These are phyloP conservation scores for Metarhizium anisopliae DNA, from an alignment of 2,329 filamentous ascomycete species.

Conservation along the genomic window DNA sequence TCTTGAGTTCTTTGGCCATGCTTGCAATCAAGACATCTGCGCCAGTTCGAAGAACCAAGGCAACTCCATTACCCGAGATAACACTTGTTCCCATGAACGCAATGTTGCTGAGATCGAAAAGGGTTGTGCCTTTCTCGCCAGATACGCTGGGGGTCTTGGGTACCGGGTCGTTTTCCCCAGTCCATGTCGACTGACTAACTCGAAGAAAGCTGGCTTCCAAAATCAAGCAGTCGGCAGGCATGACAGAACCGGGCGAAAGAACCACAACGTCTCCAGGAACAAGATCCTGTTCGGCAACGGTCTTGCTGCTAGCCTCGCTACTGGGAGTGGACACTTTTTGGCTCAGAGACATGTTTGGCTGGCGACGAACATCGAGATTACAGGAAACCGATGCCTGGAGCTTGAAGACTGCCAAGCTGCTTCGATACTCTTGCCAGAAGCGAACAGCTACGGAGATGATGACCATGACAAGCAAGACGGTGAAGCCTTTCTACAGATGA, in stretches of 20 bases:
- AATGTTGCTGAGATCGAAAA: slow-evolving; percentile 18
- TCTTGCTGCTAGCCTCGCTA: slow-evolving; percentile 1
- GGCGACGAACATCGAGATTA: slow-evolving; percentile 13
- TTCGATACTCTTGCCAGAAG: slow-evolving; percentile 20
- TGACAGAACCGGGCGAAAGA: slow-evolving; percentile 14
- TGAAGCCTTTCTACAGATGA: slow-evolving; percentile 10
- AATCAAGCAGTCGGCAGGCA: slow-evolving; percentile 20
- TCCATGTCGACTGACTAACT: slow-evolving; percentile 21
- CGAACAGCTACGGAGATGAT: slow-evolving; percentile 16
- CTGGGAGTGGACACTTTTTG: not conserved
- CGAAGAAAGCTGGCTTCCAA: slow-evolving; percentile 18
- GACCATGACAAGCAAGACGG: slow-evolving; percentile 18
- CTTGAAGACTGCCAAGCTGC: slow-evolving; percentile 15
- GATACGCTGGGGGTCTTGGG: slow-evolving; percentile 10
- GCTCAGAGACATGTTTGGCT: not conserved
- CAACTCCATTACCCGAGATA: slow-evolving; percentile 17
- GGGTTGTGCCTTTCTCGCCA: slow-evolving; percentile 12
- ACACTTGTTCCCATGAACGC: slow-evolving; percentile 20
- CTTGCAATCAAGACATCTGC: slow-evolving; percentile 15
- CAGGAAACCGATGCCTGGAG: slow-evolving; percentile 16
- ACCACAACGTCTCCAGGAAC: slow-evolving; percentile 16
- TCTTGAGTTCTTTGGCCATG: slow-evolving; percentile 17
- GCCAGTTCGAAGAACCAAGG: slow-evolving; percentile 16
- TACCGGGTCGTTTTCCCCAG: slow-evolving; percentile 18
- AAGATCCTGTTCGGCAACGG: slow-evolving; percentile 10